Evolutionary conservation across 345 rosid species (phyloP), one percentile per base, ranked within the genome.

Genomic region (Turritis glabra): DNA sequence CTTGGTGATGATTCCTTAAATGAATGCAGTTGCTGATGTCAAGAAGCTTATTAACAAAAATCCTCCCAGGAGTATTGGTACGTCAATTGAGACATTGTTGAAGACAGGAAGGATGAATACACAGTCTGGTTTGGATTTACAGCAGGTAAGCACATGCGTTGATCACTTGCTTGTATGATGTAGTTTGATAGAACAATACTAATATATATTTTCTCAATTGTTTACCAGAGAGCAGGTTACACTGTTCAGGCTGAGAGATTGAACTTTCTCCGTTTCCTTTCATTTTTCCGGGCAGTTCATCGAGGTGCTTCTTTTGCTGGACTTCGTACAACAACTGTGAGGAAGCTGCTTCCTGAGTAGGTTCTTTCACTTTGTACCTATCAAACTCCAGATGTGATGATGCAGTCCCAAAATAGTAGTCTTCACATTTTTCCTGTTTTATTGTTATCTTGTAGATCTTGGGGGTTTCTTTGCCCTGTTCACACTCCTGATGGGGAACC

Each of bases 401-500:
- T 65, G 71, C 19, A 15, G 44, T 27, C 63, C 43, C 43, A 57
- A 69, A 52, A 57, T 51, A 37, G 15, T 23, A 22, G n/a, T 25
- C 29, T 66, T 72, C 40, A 50, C n/a, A 67, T 40, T 41, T 67
- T 55, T 61, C 50, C 62, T 68, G 12, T 40, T 65, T 35, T 25
- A 11, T 40, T 74, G 17, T 57, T 46, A 27, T 63, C 67, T 64
- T 71, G 74, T 85, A 92, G 97, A 82, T 92, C 99, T 40, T 95
- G 97, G 97, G 99, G 99, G 61, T 95, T 92, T 77, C 97, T 95
- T 77, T 92, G 99, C 79, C 99, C 97, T 48, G 97, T 92, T 58
- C 97, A 90, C 81, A 95, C 99, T 51, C 99, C 99, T 73, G 97
- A 95, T 87, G 99, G 99, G 26, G 96, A 88, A 75, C 97, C 99